Conservation (phyloP, 1,139 yeast species). For the Groenewaldozyma auringiensis region DNA sequence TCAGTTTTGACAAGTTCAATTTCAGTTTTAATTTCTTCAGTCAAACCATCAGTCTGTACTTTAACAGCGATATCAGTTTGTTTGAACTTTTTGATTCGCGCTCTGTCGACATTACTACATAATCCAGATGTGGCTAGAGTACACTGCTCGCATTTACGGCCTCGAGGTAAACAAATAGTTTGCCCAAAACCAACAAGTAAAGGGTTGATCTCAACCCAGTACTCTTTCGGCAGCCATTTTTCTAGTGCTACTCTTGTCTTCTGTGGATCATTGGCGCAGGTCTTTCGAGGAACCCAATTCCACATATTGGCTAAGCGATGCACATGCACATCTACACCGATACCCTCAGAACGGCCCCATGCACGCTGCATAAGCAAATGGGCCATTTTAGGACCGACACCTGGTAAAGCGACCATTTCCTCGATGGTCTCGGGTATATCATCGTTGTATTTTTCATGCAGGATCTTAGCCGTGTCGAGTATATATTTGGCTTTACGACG, state of each 20-base stretch:
- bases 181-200: constrained; percentile 91
- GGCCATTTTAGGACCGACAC: constrained; percentile 97
- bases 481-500: constrained; percentile 67
- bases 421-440: constrained; percentile 59
- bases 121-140: constrained; percentile 43
- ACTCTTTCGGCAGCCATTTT: constrained; percentile 61
- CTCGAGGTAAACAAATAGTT: constrained; percentile 69
- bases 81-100: constrained; percentile 8
- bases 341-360: constrained; percentile 67
- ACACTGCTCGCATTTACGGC: constrained; percentile 70
- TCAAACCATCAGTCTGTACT: neutral
- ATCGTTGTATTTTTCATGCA: constrained; percentile 45
- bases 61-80: constrained; percentile 7
- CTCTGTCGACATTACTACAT: constrained; percentile 32
- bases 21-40: neutral
- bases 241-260: constrained; percentile 62
- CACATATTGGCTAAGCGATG: constrained; percentile 76
- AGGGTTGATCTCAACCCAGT: constrained; percentile 84
- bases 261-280: constrained; percentile 53
- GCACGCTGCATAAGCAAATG: constrained; percentile 72
- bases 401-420: constrained; percentile 66
- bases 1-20: neutral
- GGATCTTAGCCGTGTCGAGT: constrained; percentile 49
- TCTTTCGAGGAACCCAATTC: constrained; percentile 51
- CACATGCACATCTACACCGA: constrained; percentile 92